Evolutionary conservation across 805 yeast species (phyloP).

Genomic region (Candida broadrunensis): DNA sequence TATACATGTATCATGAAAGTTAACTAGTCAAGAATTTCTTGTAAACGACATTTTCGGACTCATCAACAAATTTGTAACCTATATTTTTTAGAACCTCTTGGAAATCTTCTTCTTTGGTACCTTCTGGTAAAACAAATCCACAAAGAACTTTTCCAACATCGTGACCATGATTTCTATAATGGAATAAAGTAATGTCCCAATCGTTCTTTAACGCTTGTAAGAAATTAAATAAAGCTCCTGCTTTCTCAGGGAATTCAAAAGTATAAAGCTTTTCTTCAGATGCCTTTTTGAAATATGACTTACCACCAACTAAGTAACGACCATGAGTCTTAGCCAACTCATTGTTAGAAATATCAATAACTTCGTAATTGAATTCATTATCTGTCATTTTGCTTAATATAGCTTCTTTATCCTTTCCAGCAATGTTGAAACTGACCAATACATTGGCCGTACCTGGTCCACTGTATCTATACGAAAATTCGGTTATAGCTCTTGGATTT

Average conservation of each 20-base stretch:
- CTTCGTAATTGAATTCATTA: slow-evolving; percentile 60
- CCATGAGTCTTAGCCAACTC: slow-evolving; percentile 97
- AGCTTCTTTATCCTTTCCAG: slow-evolving; percentile 71
- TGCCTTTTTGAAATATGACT: slow-evolving; percentile 42
- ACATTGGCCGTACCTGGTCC: slow-evolving; percentile 62
- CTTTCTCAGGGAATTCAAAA: slow-evolving; percentile 96
- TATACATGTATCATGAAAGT: neutral
- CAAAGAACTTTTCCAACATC: slow-evolving; percentile 92
- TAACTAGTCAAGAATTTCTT: slow-evolving; percentile 57
- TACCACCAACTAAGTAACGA: slow-evolving; percentile 93
- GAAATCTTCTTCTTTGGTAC: slow-evolving; percentile 59
- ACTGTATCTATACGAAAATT: slow-evolving; percentile 83
- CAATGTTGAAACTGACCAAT: slow-evolving; percentile 84
- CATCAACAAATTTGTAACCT: slow-evolving; percentile 78
- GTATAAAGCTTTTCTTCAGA: slow-evolving; percentile 73
- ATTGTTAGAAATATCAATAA: slow-evolving; percentile 83
- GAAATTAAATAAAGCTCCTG: slow-evolving; percentile 87
- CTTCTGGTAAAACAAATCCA: slow-evolving; percentile 80
- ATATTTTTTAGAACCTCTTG: slow-evolving; percentile 64
- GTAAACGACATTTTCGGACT: slow-evolving; percentile 83
- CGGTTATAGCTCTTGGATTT: slow-evolving; percentile 89
- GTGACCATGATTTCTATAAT: slow-evolving; percentile 94
- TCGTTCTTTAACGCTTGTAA: slow-evolving; percentile 64
- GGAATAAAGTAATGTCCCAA: slow-evolving; percentile 94
- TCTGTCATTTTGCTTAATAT: slow-evolving; percentile 58